These are phyloP conservation scores for Scheffersomyces cryptocercus DNA, from an alignment of 1,139 yeast genomes.

Conservation along the genomic window DNA sequence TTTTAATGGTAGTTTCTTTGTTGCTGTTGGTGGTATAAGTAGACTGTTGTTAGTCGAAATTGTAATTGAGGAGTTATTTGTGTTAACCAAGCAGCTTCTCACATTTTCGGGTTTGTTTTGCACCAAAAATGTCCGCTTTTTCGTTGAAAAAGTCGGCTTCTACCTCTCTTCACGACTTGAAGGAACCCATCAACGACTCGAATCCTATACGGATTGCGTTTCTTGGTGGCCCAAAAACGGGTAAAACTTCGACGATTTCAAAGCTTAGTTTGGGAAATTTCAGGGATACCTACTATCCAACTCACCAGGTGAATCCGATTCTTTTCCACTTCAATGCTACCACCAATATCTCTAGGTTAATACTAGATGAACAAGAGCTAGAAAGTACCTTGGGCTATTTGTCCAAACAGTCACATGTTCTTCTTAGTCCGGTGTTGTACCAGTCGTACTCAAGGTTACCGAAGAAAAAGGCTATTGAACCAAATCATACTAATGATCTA, in stretches of 20 bases:
- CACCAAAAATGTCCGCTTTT: too few relatives aligned
- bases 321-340: conserved; percentile 54
- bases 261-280: conserved; percentile 49
- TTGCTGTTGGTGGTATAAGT: too few relatives aligned
- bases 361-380: conserved; percentile 47
- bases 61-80: too few relatives aligned
- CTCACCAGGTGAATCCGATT: conserved; percentile 54
- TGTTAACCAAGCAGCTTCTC: too few relatives aligned
- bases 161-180: conserved; percentile 1
- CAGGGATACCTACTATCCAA: conserved; percentile 67
- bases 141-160: too few relatives aligned
- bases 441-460: conserved; percentile 14
- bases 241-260: conserved; percentile 54
- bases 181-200: conserved; percentile 23
- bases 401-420: conserved; percentile 13
- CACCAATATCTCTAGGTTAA: conserved; percentile 34
- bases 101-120: too few relatives aligned
- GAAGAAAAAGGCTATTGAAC: background rate
- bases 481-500: conserved; percentile 5
- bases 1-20: too few relatives aligned
- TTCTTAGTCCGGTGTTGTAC: conserved; percentile 32
- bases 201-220: conserved; percentile 57
- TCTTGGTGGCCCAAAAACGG: conserved; percentile 55
- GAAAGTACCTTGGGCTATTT: conserved; percentile 12
- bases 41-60: too few relatives aligned